Base-by-base conservation (phyloP, 176 grass and related monocot genomes). In the Aechmea fasciata region DNA sequence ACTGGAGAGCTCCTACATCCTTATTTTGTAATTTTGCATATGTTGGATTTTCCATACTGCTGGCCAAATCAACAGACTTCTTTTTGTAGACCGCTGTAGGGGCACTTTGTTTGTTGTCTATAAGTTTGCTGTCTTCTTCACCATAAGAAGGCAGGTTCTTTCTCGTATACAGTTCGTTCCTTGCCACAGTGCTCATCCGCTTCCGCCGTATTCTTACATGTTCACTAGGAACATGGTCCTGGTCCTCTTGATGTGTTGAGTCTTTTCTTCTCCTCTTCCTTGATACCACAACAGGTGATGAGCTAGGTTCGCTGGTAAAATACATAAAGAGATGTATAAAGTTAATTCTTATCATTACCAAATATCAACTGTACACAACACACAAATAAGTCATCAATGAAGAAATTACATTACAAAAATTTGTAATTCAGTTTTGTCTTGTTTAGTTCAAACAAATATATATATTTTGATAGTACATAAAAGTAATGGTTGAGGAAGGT, bases 231-330 rank as follows among this genome's bases (percentile, higher is more conserved):
- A 74, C 79, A 72, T 72, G 66, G 19, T 73, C 73, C 65, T 80
- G 68, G 69, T 87, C 82, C 26, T 75, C 70, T 66, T 78, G 82
- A 67, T 52, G 61, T 73, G 84, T 72, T 47, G 75, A 25, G 19
- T 99, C 95, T 82, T 86, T 99, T 82, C 87, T 88, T 88, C 85
- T 99, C 75, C 90, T 85, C 88, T 90, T 99, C 75, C 82, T 99
- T 70, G 82, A 84, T 68, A 72, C 83, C 0, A 75, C 78, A 74
- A 79, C 63, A 77, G 76, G 66, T 2, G 82, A 69, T 68, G 80
- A 53, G 63, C 72, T 80, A 73, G 82, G 28, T 53, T 94, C 95
- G 80, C 89, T 99, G 72, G 72, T 85, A 75, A 81, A 77, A 50
- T 9, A 19, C 17, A 61, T 61, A n/a, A 61, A 61, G 33, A 41